Conservation (phyloP, 345 rosid species). For the Pistacia vera region DNA sequence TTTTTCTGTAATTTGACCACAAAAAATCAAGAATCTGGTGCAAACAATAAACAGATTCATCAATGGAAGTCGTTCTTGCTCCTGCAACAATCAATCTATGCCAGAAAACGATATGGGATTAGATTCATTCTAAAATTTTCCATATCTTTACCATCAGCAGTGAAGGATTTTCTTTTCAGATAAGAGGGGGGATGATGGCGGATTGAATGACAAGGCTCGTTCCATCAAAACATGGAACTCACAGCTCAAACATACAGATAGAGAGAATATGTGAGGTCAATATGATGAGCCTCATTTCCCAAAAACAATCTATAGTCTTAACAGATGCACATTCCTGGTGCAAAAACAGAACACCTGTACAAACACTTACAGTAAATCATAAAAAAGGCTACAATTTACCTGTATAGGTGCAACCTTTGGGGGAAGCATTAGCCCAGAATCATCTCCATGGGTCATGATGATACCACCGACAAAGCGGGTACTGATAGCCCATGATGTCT, state of each 20-base stretch:
- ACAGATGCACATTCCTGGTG: constrained; percentile 1
- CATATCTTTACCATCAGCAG: background rate
- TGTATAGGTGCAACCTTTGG: constrained; percentile 89
- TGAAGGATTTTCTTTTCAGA: background rate
- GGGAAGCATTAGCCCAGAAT: constrained; percentile 89
- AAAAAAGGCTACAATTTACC: constrained; percentile 35
- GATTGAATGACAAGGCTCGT: background rate
- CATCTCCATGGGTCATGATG: constrained; percentile 99
- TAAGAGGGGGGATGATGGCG: background rate
- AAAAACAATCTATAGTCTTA: background rate
- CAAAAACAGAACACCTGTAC: constrained; percentile 1
- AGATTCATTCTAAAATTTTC: background rate
- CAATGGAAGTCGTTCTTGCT: background rate
- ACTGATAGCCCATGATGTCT: constrained; percentile 98
- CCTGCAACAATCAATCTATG: background rate
- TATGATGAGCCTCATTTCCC: background rate
- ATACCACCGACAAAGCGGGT: constrained; percentile 96
- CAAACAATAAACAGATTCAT: background rate
- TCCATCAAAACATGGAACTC: constrained; percentile 3
- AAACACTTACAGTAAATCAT: background rate
- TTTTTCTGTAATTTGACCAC: too few species aligned
- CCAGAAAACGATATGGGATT: background rate
- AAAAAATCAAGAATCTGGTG: background rate
- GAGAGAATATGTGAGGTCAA: background rate
- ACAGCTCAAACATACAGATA: background rate